A percentile compares a stretch with the other conserved stretches of the same genome.
Conservation (phyloP, 495 filamentous ascomycete species). For the Rusavskia elegans region DNA sequence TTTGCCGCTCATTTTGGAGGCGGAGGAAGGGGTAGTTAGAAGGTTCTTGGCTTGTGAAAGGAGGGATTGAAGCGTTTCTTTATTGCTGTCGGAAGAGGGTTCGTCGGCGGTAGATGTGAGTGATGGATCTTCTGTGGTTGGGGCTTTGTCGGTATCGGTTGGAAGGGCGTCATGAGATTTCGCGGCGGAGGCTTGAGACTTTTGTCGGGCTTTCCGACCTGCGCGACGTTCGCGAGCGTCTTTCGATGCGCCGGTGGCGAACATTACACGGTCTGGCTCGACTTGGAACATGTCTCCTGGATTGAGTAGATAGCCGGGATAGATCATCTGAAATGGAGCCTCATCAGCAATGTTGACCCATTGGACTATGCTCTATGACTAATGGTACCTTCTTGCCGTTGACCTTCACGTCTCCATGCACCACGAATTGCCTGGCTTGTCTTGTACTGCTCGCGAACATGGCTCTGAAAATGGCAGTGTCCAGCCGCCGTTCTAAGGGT, state of each 20-base stretch:
- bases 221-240: conserved; percentile 29
- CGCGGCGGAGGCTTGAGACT: conserved; percentile 15
- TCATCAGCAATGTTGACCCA: neutral
- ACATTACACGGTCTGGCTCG: conserved; percentile 72
- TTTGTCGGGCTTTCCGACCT: conserved; percentile 16
- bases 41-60: conserved; percentile 37
- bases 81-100: conserved; percentile 3
- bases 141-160: neutral
- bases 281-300: conserved; percentile 97
- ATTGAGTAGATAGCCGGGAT: conserved; percentile 90
- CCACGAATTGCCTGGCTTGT: conserved; percentile 85
- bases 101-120: conserved; percentile 1
- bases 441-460: conserved; percentile 89
- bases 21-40: conserved; percentile 28
- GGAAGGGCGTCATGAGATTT: conserved; percentile 8
- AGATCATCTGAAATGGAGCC: conserved; percentile 49
- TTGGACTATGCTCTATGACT: neutral
- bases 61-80: conserved; percentile 32
- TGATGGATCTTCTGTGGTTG: neutral
- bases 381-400: conserved; percentile 75
- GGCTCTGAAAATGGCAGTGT: conserved; percentile 80
- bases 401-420: conserved; percentile 84
- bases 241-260: conserved; percentile 66
- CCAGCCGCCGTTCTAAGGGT: conserved; percentile 75
- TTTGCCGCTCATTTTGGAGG: conserved; percentile 31